A percentile compares a stretch with the other conserved stretches of the same genome.
Evolutionary conservation across 306 rosid species (phyloP).

Genomic region (Medicago ruthenica): DNA sequence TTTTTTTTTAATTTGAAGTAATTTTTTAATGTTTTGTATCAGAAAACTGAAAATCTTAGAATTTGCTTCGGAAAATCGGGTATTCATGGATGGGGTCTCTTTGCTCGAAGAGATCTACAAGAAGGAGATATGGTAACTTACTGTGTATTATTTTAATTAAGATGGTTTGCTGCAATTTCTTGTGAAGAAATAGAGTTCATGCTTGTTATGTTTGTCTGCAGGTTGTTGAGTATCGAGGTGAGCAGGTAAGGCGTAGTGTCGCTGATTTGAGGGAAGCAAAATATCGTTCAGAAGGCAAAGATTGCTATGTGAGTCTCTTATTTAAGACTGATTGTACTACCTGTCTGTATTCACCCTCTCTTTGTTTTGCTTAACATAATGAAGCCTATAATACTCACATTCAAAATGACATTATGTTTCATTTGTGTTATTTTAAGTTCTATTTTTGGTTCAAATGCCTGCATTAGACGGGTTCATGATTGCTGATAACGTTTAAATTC

Average conservation of each 20-base stretch:
- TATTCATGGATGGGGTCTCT: constrained; percentile 99
- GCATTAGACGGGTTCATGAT: constrained; percentile 33
- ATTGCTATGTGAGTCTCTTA: constrained; percentile 82
- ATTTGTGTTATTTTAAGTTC: constrained; percentile 8
- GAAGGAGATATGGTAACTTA: constrained; percentile 94
- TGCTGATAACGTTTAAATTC: constrained; percentile 14
- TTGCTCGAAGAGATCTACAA: constrained; percentile 86
- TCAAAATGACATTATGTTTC: constrained; percentile 2
- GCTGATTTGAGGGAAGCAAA: constrained; percentile 87
- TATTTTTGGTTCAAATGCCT: constrained; percentile 24
- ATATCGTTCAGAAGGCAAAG: constrained; percentile 84
- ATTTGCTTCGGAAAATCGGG: constrained; percentile 97
- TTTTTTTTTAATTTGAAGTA: neutral
- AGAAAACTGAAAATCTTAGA: constrained; percentile 79
- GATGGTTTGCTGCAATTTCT: constrained; percentile 18
- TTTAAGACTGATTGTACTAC: constrained; percentile 18
- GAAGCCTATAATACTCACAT: constrained; percentile 13
- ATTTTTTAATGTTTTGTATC: constrained; percentile 40
- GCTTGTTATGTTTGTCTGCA: constrained; percentile 45
- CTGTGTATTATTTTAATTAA: constrained; percentile 19
- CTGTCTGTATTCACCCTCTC: constrained; percentile 21
- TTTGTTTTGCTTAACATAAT: neutral
- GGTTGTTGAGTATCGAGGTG: constrained; percentile 97
- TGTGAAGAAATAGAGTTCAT: constrained; percentile 35
- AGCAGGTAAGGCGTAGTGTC: constrained; percentile 79